Evolutionary conservation across 179 eudicot genomes (phyloP).

Genomic region (Silene vulgaris): DNA sequence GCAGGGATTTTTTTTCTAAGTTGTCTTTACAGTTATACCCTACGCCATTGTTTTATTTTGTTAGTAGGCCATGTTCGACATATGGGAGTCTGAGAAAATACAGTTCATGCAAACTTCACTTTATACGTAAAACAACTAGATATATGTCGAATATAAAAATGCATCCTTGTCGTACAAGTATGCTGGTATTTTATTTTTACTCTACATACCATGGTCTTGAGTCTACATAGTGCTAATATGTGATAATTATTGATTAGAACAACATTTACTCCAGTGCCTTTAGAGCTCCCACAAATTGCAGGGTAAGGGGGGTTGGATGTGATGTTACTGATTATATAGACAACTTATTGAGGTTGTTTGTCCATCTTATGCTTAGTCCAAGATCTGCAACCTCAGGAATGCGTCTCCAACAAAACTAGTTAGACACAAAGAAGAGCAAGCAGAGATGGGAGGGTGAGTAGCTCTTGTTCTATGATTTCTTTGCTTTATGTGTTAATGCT

Average conservation of each 20-base stretch:
- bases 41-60: neutral
- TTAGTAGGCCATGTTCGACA: neutral
- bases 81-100: neutral
- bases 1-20: neutral
- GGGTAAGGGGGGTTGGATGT: neutral
- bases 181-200: neutral
- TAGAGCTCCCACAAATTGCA: too few species aligned
- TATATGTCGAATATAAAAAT: neutral
- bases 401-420: constrained; percentile 54
- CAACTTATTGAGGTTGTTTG: neutral
- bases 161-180: neutral
- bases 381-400: constrained; percentile 64
- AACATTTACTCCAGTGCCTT: too few species aligned
- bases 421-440: constrained; percentile 57
- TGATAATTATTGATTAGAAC: too few species aligned
- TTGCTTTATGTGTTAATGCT: neutral
- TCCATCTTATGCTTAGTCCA: constrained; percentile 48
- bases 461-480: neutral
- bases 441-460: constrained; percentile 98
- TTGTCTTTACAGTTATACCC: neutral
- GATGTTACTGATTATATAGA: neutral
- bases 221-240: neutral
- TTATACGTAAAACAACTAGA: neutral
- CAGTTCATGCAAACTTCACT: neutral
- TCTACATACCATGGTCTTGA: neutral